These are phyloP conservation scores for Noccaea caerulescens DNA, from an alignment of 345 rosid species.

Conservation along the genomic window DNA sequence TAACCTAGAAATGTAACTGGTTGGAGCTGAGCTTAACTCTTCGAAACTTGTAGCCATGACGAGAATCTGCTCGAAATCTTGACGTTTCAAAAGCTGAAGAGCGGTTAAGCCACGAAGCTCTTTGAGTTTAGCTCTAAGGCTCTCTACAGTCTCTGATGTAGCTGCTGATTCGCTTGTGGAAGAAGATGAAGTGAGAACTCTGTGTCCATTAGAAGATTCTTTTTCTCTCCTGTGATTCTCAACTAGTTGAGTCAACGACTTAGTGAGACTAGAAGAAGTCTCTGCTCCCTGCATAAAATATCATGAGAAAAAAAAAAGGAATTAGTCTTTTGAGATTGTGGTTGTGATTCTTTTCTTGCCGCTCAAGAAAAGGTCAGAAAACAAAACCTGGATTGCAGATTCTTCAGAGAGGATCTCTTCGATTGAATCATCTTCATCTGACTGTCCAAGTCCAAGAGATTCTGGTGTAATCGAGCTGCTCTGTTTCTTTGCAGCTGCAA, in stretches of 20 bases:
- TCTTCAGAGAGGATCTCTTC: constrained; percentile 39
- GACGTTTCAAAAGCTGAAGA: constrained; percentile 32
- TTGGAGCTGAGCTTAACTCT: constrained; percentile 38
- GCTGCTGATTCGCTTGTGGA: constrained; percentile 36
- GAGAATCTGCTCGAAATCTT: constrained; percentile 35
- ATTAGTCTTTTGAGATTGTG: not conserved
- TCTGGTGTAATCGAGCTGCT: constrained; percentile 12
- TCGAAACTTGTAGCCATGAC: constrained; percentile 31
- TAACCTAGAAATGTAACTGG: constrained; percentile 42
- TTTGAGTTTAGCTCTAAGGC: constrained; percentile 39
- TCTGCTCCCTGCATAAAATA: constrained; percentile 29
- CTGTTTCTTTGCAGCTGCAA: constrained; percentile 35
- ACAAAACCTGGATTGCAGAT: constrained; percentile 29
- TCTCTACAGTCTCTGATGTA: constrained; percentile 41
- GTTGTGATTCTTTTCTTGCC: not conserved
- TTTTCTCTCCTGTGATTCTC: constrained; percentile 38
- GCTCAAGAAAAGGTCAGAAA: constrained; percentile 1
- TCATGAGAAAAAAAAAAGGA: not conserved
- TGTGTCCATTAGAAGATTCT: not conserved
- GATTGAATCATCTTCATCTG: constrained; percentile 22
- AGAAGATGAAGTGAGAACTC: constrained; percentile 8
- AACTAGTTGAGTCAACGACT: constrained; percentile 39
- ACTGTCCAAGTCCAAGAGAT: constrained; percentile 24
- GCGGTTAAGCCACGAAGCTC: constrained; percentile 37
- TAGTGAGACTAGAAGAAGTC: constrained; percentile 33